Percentiles rank a stretch among this genome's conserved stretches.
Evolutionary conservation across 1,284 basidiomycete species (phyloP).

Genomic region (Ganoderma sinense): DNA sequence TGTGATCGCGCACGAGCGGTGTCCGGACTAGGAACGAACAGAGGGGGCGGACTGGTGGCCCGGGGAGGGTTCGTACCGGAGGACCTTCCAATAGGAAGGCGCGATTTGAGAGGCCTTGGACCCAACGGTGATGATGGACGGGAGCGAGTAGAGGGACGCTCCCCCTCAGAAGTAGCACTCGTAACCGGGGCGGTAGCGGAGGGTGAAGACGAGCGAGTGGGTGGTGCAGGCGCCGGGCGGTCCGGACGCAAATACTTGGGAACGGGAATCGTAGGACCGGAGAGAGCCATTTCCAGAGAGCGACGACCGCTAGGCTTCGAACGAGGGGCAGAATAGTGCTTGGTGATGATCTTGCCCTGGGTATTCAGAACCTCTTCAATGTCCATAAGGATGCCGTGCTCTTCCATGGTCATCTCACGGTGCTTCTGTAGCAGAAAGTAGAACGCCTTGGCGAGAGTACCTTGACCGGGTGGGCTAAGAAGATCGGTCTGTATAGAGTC

Average conservation of each 20-base stretch:
- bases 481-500: constrained; percentile 70
- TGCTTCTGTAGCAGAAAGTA: constrained; percentile 89
- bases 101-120: constrained; percentile 47
- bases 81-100: constrained; percentile 33
- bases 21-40: constrained; percentile 28
- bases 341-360: constrained; percentile 50
- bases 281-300: constrained; percentile 20
- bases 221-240: constrained; percentile 34
- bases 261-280: constrained; percentile 27
- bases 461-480: constrained; percentile 67
- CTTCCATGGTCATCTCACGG: constrained; percentile 75
- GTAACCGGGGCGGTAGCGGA: constrained; percentile 27
- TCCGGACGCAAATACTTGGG: constrained; percentile 28
- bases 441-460: constrained; percentile 90
- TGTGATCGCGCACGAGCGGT: constrained; percentile 19
- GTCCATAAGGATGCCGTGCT: constrained; percentile 62
- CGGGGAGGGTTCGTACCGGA: constrained; percentile 5
- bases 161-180: constrained; percentile 25
- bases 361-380: constrained; percentile 41
- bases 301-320: constrained; percentile 28
- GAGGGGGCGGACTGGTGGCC: constrained; percentile 14
- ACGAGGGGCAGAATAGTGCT: constrained; percentile 54
- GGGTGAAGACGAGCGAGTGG: constrained; percentile 44
- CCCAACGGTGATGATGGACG: constrained; percentile 59
- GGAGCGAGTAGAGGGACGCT: constrained; percentile 43